phyloP scores from a whole-genome alignment of 2,329 filamentous ascomycete genomes.

The Teratosphaeria pseudoeucalypti region DNA sequence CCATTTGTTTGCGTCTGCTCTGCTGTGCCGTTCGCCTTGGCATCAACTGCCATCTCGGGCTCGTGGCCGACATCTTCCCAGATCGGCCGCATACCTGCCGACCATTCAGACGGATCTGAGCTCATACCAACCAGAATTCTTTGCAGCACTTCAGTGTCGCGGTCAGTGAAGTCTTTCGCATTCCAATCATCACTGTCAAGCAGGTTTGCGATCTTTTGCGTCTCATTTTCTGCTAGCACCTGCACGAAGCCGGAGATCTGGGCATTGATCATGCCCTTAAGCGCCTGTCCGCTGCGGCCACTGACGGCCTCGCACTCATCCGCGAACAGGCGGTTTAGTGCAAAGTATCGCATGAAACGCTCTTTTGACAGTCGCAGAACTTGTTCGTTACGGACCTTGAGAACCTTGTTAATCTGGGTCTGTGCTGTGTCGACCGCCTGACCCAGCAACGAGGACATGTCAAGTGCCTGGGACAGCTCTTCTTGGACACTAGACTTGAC shows the following conservation, averaged over 20 bases:
- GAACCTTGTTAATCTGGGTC: constrained; percentile 59
- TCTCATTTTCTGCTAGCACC: constrained; percentile 58
- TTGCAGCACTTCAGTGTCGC: constrained; percentile 49
- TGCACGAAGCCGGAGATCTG: constrained; percentile 76
- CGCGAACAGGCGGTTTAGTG: constrained; percentile 69
- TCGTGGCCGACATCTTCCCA: constrained; percentile 32
- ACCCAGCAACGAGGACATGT: constrained; percentile 66
- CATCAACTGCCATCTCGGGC: constrained; percentile 19
- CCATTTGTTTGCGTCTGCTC: constrained; percentile 10
- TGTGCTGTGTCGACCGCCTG: constrained; percentile 74
- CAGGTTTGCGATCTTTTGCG: constrained; percentile 61
- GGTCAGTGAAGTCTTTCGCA: constrained; percentile 61
- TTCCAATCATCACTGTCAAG: constrained; percentile 78
- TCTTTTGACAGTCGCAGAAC: constrained; percentile 56
- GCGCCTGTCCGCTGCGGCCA: constrained; percentile 60
- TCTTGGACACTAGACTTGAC: constrained; percentile 42
- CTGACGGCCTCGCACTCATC: constrained; percentile 81
- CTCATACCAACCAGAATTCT: constrained; percentile 61
- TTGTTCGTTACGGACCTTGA: constrained; percentile 68
- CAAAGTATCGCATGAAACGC: constrained; percentile 72
- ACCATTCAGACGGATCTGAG: constrained; percentile 58
- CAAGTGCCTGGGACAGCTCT: constrained; percentile 65
- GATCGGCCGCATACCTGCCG: constrained; percentile 41
- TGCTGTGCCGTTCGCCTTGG: constrained; percentile 13
- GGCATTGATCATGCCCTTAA: constrained; percentile 70